Conservation (phyloP, 257 asterid genomes). For the Solanum bukasovii region DNA sequence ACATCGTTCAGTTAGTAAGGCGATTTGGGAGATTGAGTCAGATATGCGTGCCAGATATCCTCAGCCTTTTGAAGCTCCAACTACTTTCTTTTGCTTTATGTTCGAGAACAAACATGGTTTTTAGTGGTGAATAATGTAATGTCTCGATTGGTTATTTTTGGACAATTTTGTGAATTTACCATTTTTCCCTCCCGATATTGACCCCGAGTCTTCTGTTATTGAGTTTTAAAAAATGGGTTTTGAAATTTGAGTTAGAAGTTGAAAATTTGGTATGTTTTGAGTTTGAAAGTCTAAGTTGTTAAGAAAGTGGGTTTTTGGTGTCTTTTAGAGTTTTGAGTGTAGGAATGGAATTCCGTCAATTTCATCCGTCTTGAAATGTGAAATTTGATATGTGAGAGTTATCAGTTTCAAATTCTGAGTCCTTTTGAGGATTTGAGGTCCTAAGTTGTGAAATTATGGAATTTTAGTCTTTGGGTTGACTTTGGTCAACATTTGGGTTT, state of each 20-base stretch:
- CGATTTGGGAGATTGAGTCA: neutral
- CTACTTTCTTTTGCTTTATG: neutral
- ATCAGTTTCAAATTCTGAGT: neutral
- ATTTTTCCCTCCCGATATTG: no score
- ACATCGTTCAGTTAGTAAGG: neutral
- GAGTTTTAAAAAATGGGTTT: neutral
- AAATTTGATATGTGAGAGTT: neutral
- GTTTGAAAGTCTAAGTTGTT: neutral
- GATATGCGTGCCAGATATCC: neutral
- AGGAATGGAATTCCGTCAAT: neutral
- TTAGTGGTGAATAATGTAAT: neutral
- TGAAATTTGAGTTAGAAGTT: no score
- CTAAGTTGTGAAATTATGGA: neutral
- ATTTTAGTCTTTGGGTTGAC: neutral
- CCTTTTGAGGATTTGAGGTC: neutral
- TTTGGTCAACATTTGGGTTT: neutral
- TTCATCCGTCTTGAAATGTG: neutral
- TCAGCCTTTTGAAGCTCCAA: neutral
- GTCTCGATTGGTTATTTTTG: neutral
- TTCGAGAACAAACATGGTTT: neutral
- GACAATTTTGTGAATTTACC: neutral
- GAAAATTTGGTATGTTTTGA: neutral
- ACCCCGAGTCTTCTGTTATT: no score
- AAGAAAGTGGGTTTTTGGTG: neutral
- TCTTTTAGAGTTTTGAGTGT: neutral